phyloP scores from a whole-genome alignment of 129 eudicot species.

The Escallonia rubra region DNA sequence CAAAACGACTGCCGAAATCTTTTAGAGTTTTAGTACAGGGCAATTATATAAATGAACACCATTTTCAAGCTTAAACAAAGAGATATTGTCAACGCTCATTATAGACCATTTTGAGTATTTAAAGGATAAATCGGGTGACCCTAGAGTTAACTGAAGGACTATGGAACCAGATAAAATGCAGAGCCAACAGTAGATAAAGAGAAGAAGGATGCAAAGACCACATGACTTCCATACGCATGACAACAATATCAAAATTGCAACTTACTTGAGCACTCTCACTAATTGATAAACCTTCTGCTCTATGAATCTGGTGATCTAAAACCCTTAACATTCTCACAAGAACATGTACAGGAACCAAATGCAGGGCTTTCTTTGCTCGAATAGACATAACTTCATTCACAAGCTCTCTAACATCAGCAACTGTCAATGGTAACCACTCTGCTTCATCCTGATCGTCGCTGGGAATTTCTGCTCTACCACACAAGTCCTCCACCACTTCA shows the following conservation, averaged over 20 bases:
- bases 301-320: conserved; percentile 86
- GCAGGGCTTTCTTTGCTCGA: conserved; percentile 54
- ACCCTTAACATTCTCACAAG: conserved; percentile 63
- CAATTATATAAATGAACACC: too few species aligned
- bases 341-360: conserved; percentile 64
- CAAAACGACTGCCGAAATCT: too few species aligned
- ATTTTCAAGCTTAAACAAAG: too few species aligned
- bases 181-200: not conserved
- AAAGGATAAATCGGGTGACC: too few species aligned
- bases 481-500: conserved; percentile 70
- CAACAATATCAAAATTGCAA: conserved; percentile 12
- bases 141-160: not conserved
- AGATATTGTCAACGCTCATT: too few species aligned
- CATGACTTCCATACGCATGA: conserved; percentile 5
- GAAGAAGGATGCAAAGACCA: conserved; percentile 9
- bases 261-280: conserved; percentile 85
- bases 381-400: conserved; percentile 77
- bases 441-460: conserved; percentile 82
- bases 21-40: too few species aligned
- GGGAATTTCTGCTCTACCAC: conserved; percentile 65
- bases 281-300: conserved; percentile 90
- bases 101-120: too few species aligned
- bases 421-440: conserved; percentile 73
- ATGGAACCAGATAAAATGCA: not conserved
- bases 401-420: conserved; percentile 52